phyloP scores from a whole-genome alignment of 2,329 filamentous ascomycete species.

The Fusarium decemcellulare region DNA sequence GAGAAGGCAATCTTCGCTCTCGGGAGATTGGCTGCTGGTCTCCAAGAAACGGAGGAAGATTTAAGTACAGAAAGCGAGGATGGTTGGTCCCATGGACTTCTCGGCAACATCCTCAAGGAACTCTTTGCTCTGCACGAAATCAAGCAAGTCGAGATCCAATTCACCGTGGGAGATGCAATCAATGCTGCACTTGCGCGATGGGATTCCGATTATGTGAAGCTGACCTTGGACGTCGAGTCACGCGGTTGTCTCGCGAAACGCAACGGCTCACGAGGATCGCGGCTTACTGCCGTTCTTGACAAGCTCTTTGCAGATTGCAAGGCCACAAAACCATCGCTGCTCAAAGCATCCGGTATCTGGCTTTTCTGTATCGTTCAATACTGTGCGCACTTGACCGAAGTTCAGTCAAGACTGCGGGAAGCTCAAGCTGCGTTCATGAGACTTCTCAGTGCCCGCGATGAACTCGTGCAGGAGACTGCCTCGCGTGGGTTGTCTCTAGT shows the following conservation, averaged over 20 bases:
- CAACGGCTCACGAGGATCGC: conserved; percentile 56
- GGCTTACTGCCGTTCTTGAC: conserved; percentile 72
- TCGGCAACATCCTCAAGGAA: conserved; percentile 73
- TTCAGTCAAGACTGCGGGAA: conserved; percentile 81
- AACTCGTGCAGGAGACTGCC: conserved; percentile 95
- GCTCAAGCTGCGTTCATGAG: conserved; percentile 91
- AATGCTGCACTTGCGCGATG: conserved; percentile 84
- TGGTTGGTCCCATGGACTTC: conserved; percentile 54
- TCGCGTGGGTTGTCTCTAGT: conserved; percentile 92
- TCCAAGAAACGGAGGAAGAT: conserved; percentile 56
- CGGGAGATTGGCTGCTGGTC: conserved; percentile 80
- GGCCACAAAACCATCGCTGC: conserved; percentile 87
- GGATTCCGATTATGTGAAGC: conserved; percentile 83
- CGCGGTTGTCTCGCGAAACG: conserved; percentile 49
- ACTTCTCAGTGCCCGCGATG: conserved; percentile 88
- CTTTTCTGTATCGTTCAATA: conserved; percentile 92
- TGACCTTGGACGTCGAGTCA: conserved; percentile 81
- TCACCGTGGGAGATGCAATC: conserved; percentile 90
- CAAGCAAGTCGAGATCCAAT: conserved; percentile 89
- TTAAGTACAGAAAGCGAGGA: conserved; percentile 23
- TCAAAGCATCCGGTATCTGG: conserved; percentile 96
- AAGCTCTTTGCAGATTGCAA: conserved; percentile 84
- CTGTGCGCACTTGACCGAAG: conserved; percentile 82
- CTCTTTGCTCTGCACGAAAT: conserved; percentile 87
- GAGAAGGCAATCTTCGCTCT: conserved; percentile 87